Conservation (phyloP, 2,329 filamentous ascomycete species). For the Aureobasidium uvarum region DNA sequence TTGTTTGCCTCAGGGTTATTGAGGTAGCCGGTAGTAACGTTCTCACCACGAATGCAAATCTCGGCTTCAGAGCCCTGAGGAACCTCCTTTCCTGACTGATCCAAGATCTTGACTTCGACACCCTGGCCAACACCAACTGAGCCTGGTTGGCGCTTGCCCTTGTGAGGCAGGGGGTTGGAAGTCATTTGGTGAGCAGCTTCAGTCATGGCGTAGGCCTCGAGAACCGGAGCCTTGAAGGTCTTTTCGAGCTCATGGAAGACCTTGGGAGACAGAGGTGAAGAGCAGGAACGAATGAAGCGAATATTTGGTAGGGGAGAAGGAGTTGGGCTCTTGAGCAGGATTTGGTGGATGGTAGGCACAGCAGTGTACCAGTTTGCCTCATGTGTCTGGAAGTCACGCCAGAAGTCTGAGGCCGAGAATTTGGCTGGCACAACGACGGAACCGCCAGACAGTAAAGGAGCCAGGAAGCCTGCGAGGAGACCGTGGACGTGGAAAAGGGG, state of each 20-base stretch:
- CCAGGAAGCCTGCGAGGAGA: conserved; percentile 77
- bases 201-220: conserved; percentile 92
- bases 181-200: conserved; percentile 87
- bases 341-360: conserved; percentile 90
- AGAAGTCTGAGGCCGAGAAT: conserved; percentile 82
- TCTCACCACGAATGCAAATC: conserved; percentile 78
- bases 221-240: conserved; percentile 72
- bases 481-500: conserved; percentile 89
- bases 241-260: conserved; percentile 76
- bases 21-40: conserved; percentile 80
- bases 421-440: conserved; percentile 75
- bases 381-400: conserved; percentile 70
- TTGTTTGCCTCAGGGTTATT: conserved; percentile 78
- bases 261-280: conserved; percentile 77
- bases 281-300: conserved; percentile 85
- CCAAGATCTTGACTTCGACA: conserved; percentile 75
- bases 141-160: conserved; percentile 71
- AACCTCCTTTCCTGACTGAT: conserved; percentile 66
- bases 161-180: conserved; percentile 61
- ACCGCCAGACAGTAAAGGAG: conserved; percentile 70
- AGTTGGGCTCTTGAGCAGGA: conserved; percentile 70
- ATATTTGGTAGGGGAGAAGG: conserved; percentile 69
- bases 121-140: conserved; percentile 81
- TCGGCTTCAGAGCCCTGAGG: conserved; percentile 70
- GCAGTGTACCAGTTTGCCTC: conserved; percentile 89